These are phyloP conservation scores for Heracleum sosnowskyi DNA, from an alignment of 129 eudicot genomes.

Conservation along the genomic window DNA sequence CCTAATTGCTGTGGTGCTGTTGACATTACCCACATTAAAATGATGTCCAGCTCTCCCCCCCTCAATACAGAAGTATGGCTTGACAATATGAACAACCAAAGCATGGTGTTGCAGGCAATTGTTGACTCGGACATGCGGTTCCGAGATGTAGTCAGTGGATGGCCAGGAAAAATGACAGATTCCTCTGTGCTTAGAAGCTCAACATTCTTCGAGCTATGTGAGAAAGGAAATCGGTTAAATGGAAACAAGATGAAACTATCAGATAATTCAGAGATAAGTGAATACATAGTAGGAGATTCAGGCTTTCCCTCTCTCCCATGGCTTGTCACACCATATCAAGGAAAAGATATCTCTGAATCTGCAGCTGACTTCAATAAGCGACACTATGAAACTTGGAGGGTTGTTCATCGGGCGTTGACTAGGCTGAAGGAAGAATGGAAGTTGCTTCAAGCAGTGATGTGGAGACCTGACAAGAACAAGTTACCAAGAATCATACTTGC, in stretches of 20 bases:
- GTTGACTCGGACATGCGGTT: constrained; percentile 80
- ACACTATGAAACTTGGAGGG: constrained; percentile 50
- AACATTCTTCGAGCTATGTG: constrained; percentile 35
- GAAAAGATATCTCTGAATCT: constrained; percentile 35
- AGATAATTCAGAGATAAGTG: constrained; percentile 39
- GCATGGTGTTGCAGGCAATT: constrained; percentile 77
- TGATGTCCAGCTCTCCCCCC: constrained; percentile 48
- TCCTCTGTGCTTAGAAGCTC: constrained; percentile 49
- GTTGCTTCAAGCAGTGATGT: constrained; percentile 75
- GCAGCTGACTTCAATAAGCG: constrained; percentile 58
- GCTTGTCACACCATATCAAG: constrained; percentile 80
- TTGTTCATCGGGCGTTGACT: constrained; percentile 62
- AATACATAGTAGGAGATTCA: constrained; percentile 69
- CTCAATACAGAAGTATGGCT: constrained; percentile 43
- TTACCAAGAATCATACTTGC: constrained; percentile 65
- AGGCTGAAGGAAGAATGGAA: constrained; percentile 74
- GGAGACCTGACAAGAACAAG: constrained; percentile 85
- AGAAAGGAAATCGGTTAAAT: constrained; percentile 55
- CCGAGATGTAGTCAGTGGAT: constrained; percentile 71
- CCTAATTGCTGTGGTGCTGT: constrained; percentile 92
- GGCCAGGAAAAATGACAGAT: constrained; percentile 81
- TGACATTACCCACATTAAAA: constrained; percentile 70
- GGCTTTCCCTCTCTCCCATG: constrained; percentile 71
- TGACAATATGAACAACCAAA: constrained; percentile 52
- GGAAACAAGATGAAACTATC: constrained; percentile 39